Percentiles rank a stretch among this genome's conserved stretches.
Conservation (phyloP, 148 eudicot genomes). For the Selenicereus undatus region DNA sequence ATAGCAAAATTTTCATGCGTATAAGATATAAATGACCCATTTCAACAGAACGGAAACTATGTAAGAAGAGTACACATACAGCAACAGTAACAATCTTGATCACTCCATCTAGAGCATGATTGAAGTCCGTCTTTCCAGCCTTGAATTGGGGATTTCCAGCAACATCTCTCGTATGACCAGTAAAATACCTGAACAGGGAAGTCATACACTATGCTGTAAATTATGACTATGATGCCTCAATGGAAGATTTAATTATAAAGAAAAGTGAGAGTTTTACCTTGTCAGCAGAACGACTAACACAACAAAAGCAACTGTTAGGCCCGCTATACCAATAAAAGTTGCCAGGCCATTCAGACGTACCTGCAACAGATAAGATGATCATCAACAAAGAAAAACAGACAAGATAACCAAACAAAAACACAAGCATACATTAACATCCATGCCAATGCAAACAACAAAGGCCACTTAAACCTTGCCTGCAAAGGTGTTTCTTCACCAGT, state of each 20-base stretch:
- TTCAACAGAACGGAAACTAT: constrained; percentile 7
- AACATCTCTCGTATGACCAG: constrained; percentile 50
- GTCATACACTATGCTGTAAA: neutral
- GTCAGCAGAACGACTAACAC: constrained; percentile 60
- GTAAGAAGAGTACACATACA: constrained; percentile 42
- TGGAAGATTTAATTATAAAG: neutral
- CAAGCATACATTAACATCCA: neutral
- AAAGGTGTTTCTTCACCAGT: constrained; percentile 98
- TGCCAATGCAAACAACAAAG: neutral
- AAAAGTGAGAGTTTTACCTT: constrained; percentile 39
- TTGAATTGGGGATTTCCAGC: constrained; percentile 43
- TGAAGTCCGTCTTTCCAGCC: constrained; percentile 55
- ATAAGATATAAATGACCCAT: neutral
- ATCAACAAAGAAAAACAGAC: constrained; percentile 12
- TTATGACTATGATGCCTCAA: neutral
- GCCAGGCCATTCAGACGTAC: constrained; percentile 95
- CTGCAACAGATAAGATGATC: constrained; percentile 28
- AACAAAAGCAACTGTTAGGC: constrained; percentile 65
- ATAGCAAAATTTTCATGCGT: neutral
- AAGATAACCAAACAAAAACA: neutral
- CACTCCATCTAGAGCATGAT: constrained; percentile 72
- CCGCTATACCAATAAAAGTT: constrained; percentile 83
- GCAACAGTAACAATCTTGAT: constrained; percentile 87
- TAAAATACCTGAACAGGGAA: constrained; percentile 55
- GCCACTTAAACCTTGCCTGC: constrained; percentile 47